These are phyloP conservation scores for Talaromyces ruber DNA, from an alignment of 495 filamentous ascomycete species.

Conservation along the genomic window DNA sequence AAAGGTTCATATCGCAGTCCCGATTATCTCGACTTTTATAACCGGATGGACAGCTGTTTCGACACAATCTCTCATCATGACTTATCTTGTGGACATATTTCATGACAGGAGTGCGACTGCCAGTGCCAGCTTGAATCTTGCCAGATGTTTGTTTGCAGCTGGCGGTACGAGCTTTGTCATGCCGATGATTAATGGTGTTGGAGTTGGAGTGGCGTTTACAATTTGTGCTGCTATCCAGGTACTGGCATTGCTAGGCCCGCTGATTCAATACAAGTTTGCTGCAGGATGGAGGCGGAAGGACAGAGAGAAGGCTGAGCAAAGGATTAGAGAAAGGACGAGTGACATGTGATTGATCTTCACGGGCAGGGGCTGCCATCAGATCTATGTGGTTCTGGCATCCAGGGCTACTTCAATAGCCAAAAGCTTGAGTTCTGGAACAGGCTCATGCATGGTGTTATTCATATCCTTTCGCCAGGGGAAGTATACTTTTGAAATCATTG, in stretches of 20 bases:
- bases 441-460: too few species aligned
- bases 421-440: too few species aligned
- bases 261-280: conserved; percentile 33
- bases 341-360: neutral
- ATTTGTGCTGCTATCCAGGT: conserved; percentile 30
- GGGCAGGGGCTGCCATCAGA: too few species aligned
- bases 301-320: neutral
- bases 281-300: conserved; percentile 19
- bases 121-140: conserved; percentile 60
- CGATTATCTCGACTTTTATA: conserved; percentile 48
- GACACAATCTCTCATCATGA: conserved; percentile 27
- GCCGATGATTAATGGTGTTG: conserved; percentile 53
- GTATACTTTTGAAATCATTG: too few species aligned
- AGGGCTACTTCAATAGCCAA: too few species aligned
- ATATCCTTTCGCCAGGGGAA: too few species aligned
- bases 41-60: conserved; percentile 50
- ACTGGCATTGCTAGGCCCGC: conserved; percentile 24
- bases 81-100: conserved; percentile 53
- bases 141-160: conserved; percentile 57
- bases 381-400: neutral
- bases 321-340: neutral
- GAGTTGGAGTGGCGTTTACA: conserved; percentile 33
- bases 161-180: conserved; percentile 52
- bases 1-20: conserved; percentile 38
- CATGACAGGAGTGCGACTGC: conserved; percentile 50